These are phyloP conservation scores for Xylaria venustula DNA, from an alignment of 495 filamentous ascomycete genomes.

Conservation along the genomic window DNA sequence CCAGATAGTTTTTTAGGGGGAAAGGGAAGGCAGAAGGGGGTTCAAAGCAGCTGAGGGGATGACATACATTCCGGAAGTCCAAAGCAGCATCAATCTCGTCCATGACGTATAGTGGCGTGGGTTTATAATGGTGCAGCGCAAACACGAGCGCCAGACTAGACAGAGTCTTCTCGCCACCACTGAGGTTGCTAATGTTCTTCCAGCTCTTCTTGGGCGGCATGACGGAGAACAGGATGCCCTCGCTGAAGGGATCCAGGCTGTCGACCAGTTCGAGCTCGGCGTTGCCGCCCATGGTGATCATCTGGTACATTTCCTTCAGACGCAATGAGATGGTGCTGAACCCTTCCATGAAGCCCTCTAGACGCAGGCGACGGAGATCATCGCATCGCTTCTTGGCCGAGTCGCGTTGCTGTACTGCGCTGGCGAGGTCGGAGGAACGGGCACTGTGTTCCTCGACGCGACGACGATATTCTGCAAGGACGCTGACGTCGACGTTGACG, in stretches of 20 bases:
- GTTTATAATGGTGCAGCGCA: constrained; percentile 96
- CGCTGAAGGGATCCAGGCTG: constrained; percentile 90
- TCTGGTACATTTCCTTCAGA: constrained; percentile 99
- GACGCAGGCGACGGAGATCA: constrained; percentile 79
- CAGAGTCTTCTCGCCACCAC: constrained; percentile 95
- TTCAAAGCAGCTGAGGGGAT: background rate
- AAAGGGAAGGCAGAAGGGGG: background rate
- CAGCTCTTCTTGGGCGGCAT: constrained; percentile 99
- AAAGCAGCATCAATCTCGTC: constrained; percentile 98
- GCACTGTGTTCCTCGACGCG: constrained; percentile 82
- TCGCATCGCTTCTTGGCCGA: constrained; percentile 85
- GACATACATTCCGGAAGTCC: constrained; percentile 93
- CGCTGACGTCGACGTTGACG: constrained; percentile 81
- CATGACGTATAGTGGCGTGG: constrained; percentile 98
- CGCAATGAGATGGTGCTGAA: constrained; percentile 93
- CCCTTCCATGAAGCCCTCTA: constrained; percentile 98
- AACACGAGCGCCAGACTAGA: constrained; percentile 93
- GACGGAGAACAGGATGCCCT: constrained; percentile 93
- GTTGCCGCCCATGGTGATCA: constrained; percentile 99
- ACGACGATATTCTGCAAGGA: constrained; percentile 90
- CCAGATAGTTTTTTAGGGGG: constrained; percentile 13
- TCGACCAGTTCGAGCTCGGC: constrained; percentile 97
- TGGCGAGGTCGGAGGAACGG: constrained; percentile 74
- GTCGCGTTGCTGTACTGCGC: constrained; percentile 74
- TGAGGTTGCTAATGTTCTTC: constrained; percentile 97